Evolutionary conservation across 768 basidiomycete species (phyloP), one percentile per base, ranked within the genome.

Genomic region (Epithele typhae): DNA sequence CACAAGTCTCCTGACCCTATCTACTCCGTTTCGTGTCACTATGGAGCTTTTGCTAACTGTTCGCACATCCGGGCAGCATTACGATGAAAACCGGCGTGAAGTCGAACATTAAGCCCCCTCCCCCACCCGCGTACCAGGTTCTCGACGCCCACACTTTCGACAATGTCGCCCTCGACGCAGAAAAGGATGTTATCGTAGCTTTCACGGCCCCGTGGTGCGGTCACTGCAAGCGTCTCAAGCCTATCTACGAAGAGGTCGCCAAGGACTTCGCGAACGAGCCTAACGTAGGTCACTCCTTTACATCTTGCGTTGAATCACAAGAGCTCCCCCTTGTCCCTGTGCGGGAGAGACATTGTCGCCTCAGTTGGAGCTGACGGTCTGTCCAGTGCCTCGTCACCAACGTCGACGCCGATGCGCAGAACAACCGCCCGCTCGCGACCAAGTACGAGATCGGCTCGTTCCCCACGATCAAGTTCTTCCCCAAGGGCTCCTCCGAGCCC

Each of bases 381-480:
- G 40, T 25, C 17, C 52, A 92, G 90, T 93, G 91, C 61, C 67
- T 95, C 45, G 79, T 99, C 45, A 93, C 92, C 23, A 92, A 95
- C 65, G 68, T 97, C 49, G 84, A 98, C 66, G 92, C 87, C 18
- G 92, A 98, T 63, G 87, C 87, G 32, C 74, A 81, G 51, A 73
- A 73, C 64, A 95, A 96, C 74, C 76, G 77, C 56, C 77, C 75
- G 18, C 66, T 96, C 43, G 81, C 84, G 8, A 52, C 62, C 30
- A 78, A 80, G 62, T 93, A 93, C 59, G 87, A 73, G 5, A 78
- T 99, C 46, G 59, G 65, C 17, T 79, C 84, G 49, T 99, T 82
- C 81, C 96, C 96, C 0, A 98, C 94, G 17, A 81, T 99, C 73
- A 94, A 92, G 66, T 94, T 94, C 75, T 96, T 92, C 82, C 76